Evolutionary conservation across 257 asterid species (phyloP), one percentile per base, ranked within the genome.

Genomic region (Nicotiana sylvestris): DNA sequence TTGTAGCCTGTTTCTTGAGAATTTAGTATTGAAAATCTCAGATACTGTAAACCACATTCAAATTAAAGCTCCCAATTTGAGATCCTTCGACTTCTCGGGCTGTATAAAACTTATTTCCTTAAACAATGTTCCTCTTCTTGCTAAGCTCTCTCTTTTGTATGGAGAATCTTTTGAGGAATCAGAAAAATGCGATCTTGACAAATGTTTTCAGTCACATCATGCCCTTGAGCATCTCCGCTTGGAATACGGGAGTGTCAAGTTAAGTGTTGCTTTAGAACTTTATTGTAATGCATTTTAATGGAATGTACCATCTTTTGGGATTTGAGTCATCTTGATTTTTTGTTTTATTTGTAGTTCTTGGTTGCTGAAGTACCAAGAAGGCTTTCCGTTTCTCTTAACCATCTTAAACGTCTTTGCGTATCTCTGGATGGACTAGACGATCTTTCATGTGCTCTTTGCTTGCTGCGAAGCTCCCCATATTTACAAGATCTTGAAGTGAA

Each of bases 381-480:
- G 27, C 43, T 74, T 74, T 49, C 64, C 62, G 27, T 13, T 49
- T 8, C 43, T 49, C 80, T 74, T 49, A 49, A 49, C 80, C 13
- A 49, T 74, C 64, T 74, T 51, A 49, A 74, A 7, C 9, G 27
- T 15, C 80, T 74, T 74, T 74, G 27, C 43, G 9, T 74, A 27
- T 74, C 9, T 49, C 8, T 74, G 43, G 80, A 49, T 74, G 80
- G 51, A 1, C 16, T 74, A 27, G 21, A 57, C 12, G 80, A 74
- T 74, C 62, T 74, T 74, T 46, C 79, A 4, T 49, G 79, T 3
- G 43, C 62, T 13, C 62, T 74, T 74, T 74, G 62, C 80, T 49
- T 74, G 62, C 51, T 74, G 3, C 39, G 80, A 74, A 74, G 64
- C 43, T 74, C 64, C 62, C 62, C 80, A 51, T 74, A 60, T 27